phyloP scores from a whole-genome alignment of 441 rosid species.

The Erodium trifolium region DNA sequence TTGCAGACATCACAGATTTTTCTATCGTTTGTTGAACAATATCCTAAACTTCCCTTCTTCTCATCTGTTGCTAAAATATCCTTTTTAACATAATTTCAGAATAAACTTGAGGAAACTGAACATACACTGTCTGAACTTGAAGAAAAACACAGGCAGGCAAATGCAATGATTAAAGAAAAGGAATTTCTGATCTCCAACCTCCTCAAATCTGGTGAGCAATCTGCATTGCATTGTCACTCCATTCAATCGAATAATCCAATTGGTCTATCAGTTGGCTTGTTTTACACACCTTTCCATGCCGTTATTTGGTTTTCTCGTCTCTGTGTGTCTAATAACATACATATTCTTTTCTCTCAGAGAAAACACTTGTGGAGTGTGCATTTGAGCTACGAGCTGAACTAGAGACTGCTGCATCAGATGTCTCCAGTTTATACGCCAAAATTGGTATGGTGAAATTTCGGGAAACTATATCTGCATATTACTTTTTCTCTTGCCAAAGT shows the following conservation, averaged over 20 bases:
- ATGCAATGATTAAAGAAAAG: constrained; percentile 82
- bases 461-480: neutral
- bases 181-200: constrained; percentile 80
- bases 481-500: neutral
- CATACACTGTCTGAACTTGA: constrained; percentile 65
- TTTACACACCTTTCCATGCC: neutral
- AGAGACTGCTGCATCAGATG: constrained; percentile 82
- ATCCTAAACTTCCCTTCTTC: neutral
- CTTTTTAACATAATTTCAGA: constrained; percentile 35
- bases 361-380: constrained; percentile 73
- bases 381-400: constrained; percentile 79
- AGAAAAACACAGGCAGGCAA: constrained; percentile 86
- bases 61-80: neutral
- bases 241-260: constrained; percentile 11
- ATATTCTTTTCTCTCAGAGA: constrained; percentile 43
- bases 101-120: constrained; percentile 76
- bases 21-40: neutral
- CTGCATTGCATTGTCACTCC: constrained; percentile 3
- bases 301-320: neutral
- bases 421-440: constrained; percentile 78
- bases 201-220: constrained; percentile 70
- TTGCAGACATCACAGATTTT: neutral
- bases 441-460: constrained; percentile 43
- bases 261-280: constrained; percentile 6
- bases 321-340: neutral